Base-by-base conservation (phyloP, 179 eudicot genomes). In the Sideroxylon spinosum region DNA sequence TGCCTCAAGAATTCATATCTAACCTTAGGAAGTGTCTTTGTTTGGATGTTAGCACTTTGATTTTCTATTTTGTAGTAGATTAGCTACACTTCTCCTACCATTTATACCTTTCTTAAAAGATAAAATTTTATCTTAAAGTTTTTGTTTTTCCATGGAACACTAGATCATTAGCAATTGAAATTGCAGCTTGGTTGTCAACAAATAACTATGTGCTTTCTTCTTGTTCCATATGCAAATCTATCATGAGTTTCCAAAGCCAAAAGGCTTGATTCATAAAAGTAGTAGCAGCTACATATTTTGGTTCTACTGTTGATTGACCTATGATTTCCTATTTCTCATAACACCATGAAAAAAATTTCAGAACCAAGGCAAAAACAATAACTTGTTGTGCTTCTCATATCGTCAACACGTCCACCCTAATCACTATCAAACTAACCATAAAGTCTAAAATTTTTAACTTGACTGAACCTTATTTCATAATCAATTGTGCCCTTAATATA, bases 311-410 rank as follows among this genome's bases (percentile, higher is more conserved):
- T 13, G 74, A 77, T 55, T 50, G 56, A 26, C 67, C 66, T 17
- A 68, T 48, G n/a, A 62, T 4, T 26, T 28, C 46, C 22, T 77
- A 11, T 13, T 76, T 76, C 48, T 63, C 64, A 2, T 71, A 74
- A 29, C n/a, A 4, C 77, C 68, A 74, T 19, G 78, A 76, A 10
- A 76, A 29, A 7, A 37, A 64, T 20, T 2, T 44, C 61, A 13
- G 65, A 77, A 16, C 64, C 55, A 55, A 77, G 44, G 12, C 0
- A 1, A 53, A 77, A 77, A 16, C 11, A 37, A 19, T 67, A 52
- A 0, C 73, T 44, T 16, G 20, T 28, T 8, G 74, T 77, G 74
- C 74, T 77, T n/a, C 16, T 77, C 55, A 50, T 55, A 10, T 77
- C 56, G 68, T 77, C 55, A 29, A 68, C 17, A 66, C 32, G 49